These are phyloP conservation scores for Clonostachys chloroleuca DNA, from an alignment of 2,329 filamentous ascomycete genomes.

Conservation along the genomic window DNA sequence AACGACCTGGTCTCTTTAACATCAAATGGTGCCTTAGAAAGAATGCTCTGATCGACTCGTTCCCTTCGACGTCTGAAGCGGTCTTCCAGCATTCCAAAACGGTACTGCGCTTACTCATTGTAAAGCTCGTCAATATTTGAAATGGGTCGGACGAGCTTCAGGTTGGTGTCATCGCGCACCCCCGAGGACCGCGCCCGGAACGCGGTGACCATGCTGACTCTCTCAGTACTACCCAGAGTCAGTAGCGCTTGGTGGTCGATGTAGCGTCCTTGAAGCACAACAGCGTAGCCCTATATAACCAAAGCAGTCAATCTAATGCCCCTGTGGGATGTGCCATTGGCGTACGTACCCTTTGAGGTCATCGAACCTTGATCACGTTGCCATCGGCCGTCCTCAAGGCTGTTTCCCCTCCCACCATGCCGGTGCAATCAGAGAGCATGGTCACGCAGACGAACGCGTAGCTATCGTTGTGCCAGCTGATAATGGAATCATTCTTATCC, in stretches of 20 bases:
- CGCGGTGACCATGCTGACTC: no score
- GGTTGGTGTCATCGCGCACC: conserved; percentile 53
- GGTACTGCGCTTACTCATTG: conserved; percentile 57
- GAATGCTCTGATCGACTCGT: no score
- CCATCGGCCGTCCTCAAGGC: background rate
- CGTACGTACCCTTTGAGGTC: background rate
- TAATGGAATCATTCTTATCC: no score
- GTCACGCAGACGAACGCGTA: conserved; percentile 7
- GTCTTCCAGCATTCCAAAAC: conserved; percentile 58
- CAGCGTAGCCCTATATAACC: no score
- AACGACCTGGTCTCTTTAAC: conserved; percentile 7
- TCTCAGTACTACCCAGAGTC: no score
- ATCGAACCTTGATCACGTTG: background rate
- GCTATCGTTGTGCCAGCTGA: conserved; percentile 7
- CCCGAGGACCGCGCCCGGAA: conserved; percentile 25
- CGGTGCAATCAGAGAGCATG: conserved; percentile 8
- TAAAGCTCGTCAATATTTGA: conserved; percentile 55
- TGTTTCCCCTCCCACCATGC: conserved; percentile 9
- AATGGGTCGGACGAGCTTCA: conserved; percentile 55
- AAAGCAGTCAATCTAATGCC: background rate
- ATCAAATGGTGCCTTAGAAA: conserved; percentile 5
- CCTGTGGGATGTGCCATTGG: background rate
- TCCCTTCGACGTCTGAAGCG: conserved; percentile 21
- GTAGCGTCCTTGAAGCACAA: no score
- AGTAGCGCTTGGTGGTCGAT: no score